Conservation (phyloP, 768 basidiomycete species). For the Porpolomopsis calyptriformis region DNA sequence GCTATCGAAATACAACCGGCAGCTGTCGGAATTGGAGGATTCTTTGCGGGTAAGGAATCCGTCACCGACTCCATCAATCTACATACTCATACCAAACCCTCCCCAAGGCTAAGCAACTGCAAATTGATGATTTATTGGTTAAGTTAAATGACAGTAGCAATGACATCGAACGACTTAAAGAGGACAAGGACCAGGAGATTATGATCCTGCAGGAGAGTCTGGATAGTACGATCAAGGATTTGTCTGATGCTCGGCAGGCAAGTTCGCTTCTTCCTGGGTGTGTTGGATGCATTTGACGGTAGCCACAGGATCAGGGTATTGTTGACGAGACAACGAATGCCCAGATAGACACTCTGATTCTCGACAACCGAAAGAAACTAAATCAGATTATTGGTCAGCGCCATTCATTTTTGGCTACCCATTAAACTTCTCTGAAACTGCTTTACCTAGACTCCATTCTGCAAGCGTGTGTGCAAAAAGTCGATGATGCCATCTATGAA, state of each 20-base stretch:
- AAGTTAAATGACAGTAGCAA: slow-evolving; percentile 66
- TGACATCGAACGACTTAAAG: slow-evolving; percentile 73
- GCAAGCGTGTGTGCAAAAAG: slow-evolving; percentile 91
- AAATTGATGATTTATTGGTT: slow-evolving; percentile 83
- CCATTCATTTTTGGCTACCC: not conserved
- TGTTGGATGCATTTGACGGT: slow-evolving; percentile 1
- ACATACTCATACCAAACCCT: slow-evolving; percentile 6
- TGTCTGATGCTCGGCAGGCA: slow-evolving; percentile 82
- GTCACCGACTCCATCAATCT: not conserved
- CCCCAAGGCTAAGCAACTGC: slow-evolving; percentile 80
- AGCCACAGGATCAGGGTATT: slow-evolving; percentile 62
- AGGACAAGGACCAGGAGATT: slow-evolving; percentile 97
- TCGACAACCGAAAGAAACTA: slow-evolving; percentile 95
- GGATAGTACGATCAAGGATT: slow-evolving; percentile 81
- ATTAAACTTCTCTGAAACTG: slow-evolving; percentile 10
- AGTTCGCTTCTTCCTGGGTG: slow-evolving; percentile 10
- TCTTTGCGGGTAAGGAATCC: slow-evolving; percentile 62
- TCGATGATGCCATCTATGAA: slow-evolving; percentile 96
- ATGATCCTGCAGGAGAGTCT: slow-evolving; percentile 91
- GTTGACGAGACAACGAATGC: slow-evolving; percentile 86
- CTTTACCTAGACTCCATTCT: slow-evolving; percentile 77
- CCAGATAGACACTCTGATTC: slow-evolving; percentile 94
- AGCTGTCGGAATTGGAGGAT: slow-evolving; percentile 92
- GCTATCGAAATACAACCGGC: slow-evolving; percentile 89
- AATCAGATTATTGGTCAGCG: slow-evolving; percentile 85